Conservation (phyloP, 73 alveolate species). For the Paramecium sonneborni region DNA sequence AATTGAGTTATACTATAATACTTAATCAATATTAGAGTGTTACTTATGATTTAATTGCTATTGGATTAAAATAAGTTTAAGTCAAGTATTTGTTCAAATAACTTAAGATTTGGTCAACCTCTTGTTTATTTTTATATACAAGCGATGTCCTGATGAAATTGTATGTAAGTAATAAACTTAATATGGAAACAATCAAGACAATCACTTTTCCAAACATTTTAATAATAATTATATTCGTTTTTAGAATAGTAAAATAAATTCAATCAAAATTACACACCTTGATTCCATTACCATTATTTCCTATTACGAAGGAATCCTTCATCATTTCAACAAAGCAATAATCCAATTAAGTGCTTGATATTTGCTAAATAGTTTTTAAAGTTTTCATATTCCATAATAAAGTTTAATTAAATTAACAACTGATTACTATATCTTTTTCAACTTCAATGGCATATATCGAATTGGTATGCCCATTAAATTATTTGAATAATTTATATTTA, state of each 20-base stretch:
- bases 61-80: not conserved
- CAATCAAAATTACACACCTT: not conserved
- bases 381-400: not conserved
- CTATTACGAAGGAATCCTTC: not conserved
- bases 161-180: not conserved
- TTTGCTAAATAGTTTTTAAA: not conserved
- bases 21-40: not conserved
- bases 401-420: not conserved
- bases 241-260: not conserved
- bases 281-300: not conserved
- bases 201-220: constrained; percentile 32
- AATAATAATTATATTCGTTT: not conserved
- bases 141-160: not conserved
- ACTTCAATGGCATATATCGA: not conserved
- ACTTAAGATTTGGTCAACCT: not conserved
- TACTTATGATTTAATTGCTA: not conserved
- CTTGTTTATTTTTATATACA: not conserved
- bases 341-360: not conserved
- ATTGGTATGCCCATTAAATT: not conserved
- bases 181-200: not conserved
- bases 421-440: not conserved
- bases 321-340: not conserved
- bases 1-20: constrained; percentile 1
- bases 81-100: not conserved
- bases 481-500: not conserved